phyloP scores from a whole-genome alignment of 75 land plant genomes.

The Larix kaempferi region DNA sequence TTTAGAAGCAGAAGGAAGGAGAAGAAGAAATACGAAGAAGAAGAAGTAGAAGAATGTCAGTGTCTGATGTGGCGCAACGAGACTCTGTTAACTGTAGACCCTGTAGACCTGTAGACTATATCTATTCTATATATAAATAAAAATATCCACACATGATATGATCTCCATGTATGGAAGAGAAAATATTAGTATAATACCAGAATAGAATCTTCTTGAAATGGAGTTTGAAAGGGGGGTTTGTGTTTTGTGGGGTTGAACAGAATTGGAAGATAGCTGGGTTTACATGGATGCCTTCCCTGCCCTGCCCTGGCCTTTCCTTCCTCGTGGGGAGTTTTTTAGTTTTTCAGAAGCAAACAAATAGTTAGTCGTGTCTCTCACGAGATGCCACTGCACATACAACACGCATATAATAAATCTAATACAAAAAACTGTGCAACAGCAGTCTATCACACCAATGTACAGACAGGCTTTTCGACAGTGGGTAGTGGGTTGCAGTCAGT shows the following conservation, averaged over 20 bases:
- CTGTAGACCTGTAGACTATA: background rate
- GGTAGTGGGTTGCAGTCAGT: background rate
- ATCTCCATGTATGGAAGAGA: background rate
- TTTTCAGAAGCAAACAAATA: constrained; percentile 2
- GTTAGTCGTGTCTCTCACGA: constrained; percentile 2
- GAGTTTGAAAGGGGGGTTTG: background rate
- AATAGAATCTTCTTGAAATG: constrained; percentile 7
- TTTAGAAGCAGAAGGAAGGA: background rate
- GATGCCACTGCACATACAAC: background rate
- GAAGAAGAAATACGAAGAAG: constrained; percentile 1
- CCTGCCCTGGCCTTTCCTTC: no score
- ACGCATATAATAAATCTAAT: constrained; percentile 1
- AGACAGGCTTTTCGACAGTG: background rate
- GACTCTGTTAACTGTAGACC: no score
- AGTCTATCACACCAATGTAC: background rate
- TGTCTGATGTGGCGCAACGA: background rate
- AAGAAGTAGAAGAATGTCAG: constrained; percentile 11
- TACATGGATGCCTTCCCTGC: no score
- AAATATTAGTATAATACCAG: constrained; percentile 1
- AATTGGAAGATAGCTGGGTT: background rate
- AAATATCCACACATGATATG: background rate
- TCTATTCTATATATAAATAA: background rate
- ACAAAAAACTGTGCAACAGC: background rate
- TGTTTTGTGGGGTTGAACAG: no score
- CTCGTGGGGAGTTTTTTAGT: no score